phyloP scores from a whole-genome alignment of 1,284 basidiomycete species.

The Wallemia ichthyophaga region DNA sequence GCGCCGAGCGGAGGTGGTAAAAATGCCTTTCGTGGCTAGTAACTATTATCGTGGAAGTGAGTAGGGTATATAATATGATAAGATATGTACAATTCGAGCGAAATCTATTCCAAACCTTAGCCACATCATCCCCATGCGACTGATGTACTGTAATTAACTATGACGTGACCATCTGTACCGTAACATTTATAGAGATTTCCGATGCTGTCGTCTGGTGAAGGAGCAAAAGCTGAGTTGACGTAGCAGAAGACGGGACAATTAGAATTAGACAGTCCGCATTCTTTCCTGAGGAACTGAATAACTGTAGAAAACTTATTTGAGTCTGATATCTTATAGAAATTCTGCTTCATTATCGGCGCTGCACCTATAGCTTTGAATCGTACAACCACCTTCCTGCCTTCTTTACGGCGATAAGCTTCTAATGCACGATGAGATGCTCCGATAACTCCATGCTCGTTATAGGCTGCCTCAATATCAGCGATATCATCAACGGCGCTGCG shows the following conservation, averaged over 20 bases:
- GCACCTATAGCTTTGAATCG: constrained; percentile 96
- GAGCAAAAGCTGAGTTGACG: constrained; percentile 89
- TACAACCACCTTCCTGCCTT: constrained; percentile 30
- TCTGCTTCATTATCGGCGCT: constrained; percentile 94
- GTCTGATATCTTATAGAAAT: constrained; percentile 89
- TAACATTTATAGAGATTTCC: constrained; percentile 57
- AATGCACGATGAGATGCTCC: not conserved
- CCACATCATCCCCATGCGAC: not conserved
- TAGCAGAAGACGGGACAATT: constrained; percentile 80
- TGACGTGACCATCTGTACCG: constrained; percentile 67
- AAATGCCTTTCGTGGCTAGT: constrained; percentile 47
- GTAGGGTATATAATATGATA: constrained; percentile 6
- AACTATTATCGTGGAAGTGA: constrained; percentile 35
- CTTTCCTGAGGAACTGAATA: constrained; percentile 69
- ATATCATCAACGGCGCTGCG: not conserved
- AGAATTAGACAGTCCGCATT: constrained; percentile 53
- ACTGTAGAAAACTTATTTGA: constrained; percentile 85
- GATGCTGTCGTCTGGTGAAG: constrained; percentile 72
- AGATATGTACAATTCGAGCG: not conserved
- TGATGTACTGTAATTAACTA: constrained; percentile 49
- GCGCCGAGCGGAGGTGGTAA: constrained; percentile 32
- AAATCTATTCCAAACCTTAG: no score
- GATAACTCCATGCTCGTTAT: not conserved
- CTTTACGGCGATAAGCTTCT: not conserved
- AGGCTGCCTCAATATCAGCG: not conserved